These are phyloP conservation scores for Didymella glomerata DNA, from an alignment of 2,329 filamentous ascomycete species.

Conservation along the genomic window DNA sequence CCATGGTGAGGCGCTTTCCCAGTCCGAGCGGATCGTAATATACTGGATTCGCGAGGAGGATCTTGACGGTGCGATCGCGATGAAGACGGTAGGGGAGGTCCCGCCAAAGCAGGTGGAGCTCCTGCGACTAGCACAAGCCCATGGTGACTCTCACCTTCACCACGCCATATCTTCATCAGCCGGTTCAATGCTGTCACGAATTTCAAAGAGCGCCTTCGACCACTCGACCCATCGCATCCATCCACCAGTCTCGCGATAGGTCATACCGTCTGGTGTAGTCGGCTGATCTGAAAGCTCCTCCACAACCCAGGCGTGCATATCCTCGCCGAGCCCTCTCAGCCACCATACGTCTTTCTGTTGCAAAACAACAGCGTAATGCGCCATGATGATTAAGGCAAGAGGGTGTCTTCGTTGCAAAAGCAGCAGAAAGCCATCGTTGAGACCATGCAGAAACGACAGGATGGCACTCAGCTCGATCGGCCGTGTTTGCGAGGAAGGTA, in stretches of 20 bases:
- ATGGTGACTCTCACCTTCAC: not conserved
- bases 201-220: not conserved
- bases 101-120: not conserved
- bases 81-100: too few relatives aligned
- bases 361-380: not conserved
- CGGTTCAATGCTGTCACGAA: not conserved
- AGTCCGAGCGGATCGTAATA: too few relatives aligned
- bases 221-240: not conserved
- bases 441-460: not conserved
- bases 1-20: not conserved
- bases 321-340: slow-evolving; percentile 1
- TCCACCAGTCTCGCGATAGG: not conserved
- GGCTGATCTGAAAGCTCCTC: not conserved
- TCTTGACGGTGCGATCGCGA: too few relatives aligned
- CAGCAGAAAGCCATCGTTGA: not conserved
- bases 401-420: not conserved
- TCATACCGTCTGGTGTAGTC: not conserved
- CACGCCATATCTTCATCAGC: not conserved
- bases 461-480: not conserved
- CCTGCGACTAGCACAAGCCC: too few relatives aligned
- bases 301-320: not conserved
- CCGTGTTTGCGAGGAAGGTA: not conserved
- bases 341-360: slow-evolving; percentile 4
- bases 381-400: not conserved
- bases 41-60: too few relatives aligned